phyloP scores from a whole-genome alignment of 352 stramenopile species.

The Pythium volutum region DNA sequence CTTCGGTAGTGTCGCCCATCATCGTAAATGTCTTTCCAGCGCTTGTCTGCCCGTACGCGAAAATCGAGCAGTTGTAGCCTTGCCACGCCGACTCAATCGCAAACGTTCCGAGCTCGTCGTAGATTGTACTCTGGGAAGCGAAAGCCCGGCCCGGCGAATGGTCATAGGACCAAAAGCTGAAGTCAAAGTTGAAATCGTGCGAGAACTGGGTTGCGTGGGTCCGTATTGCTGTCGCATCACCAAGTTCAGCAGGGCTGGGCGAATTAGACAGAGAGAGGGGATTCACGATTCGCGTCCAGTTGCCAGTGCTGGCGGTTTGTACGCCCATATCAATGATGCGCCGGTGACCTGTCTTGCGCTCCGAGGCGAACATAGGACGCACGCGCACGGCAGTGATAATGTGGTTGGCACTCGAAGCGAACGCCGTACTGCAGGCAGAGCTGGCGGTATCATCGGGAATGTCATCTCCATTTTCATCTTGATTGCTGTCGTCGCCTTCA shows the following conservation, averaged over 20 bases:
- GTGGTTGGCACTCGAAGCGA: constrained; percentile 19
- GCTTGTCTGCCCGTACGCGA: constrained; percentile 70
- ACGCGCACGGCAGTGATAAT: constrained; percentile 75
- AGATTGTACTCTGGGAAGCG: constrained; percentile 53
- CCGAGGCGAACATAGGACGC: constrained; percentile 59
- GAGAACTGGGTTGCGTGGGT: constrained; percentile 40
- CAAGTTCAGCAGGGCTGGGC: not conserved
- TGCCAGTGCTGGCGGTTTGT: constrained; percentile 24
- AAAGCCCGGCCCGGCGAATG: constrained; percentile 25
- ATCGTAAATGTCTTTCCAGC: constrained; percentile 77
- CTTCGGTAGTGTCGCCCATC: constrained; percentile 36
- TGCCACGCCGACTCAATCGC: constrained; percentile 53
- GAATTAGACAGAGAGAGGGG: constrained; percentile 36
- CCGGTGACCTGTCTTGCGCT: constrained; percentile 57
- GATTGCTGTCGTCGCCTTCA: constrained; percentile 16
- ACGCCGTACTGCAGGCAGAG: constrained; percentile 25
- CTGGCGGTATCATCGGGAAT: constrained; percentile 15
- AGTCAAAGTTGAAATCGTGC: constrained; percentile 71
- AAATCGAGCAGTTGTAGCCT: constrained; percentile 74
- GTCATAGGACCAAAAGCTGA: constrained; percentile 74
- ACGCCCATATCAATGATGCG: constrained; percentile 57
- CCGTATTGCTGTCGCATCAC: not conserved
- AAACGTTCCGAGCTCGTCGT: constrained; percentile 52
- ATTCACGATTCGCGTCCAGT: constrained; percentile 60
- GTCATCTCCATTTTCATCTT: constrained; percentile 17